These are phyloP conservation scores for Patellifolia procumbens DNA, from an alignment of 179 eudicot genomes.

Conservation along the genomic window DNA sequence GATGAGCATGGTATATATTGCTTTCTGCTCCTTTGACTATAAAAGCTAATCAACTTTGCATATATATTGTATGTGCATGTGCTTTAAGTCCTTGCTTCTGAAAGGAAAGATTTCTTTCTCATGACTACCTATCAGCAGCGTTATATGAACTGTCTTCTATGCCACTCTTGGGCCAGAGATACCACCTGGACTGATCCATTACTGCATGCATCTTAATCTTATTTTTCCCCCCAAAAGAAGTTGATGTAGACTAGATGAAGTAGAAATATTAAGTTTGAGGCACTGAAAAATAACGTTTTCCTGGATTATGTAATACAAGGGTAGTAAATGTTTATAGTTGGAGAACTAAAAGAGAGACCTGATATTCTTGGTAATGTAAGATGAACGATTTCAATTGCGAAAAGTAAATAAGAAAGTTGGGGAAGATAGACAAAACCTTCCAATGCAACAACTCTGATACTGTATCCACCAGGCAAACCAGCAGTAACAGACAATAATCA, in stretches of 20 bases:
- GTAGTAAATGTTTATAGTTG: neutral
- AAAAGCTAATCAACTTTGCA: neutral
- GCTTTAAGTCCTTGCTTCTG: too few relatives aligned
- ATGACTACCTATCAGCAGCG: too few relatives aligned
- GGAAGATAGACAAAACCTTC: neutral
- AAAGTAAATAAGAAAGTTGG: neutral
- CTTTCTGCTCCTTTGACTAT: neutral
- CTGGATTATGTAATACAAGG: too few relatives aligned
- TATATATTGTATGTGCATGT: neutral
- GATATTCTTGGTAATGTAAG: neutral
- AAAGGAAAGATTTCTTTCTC: too few relatives aligned
- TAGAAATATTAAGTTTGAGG: neutral
- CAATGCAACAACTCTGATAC: neutral
- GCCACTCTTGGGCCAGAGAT: too few relatives aligned
- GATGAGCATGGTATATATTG: conserved; percentile 87
- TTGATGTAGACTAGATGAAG: neutral
- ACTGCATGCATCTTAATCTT: too few relatives aligned
- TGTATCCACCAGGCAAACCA: too few relatives aligned
- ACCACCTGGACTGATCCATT: too few relatives aligned
- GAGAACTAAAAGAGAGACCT: neutral
- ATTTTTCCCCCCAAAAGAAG: too few relatives aligned
- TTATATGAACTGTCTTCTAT: too few relatives aligned
- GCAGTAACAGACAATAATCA: neutral
- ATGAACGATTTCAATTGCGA: neutral
- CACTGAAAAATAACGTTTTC: too few relatives aligned